Base-by-base conservation (phyloP, 441 rosid genomes). In the Gossypium trilobum region DNA sequence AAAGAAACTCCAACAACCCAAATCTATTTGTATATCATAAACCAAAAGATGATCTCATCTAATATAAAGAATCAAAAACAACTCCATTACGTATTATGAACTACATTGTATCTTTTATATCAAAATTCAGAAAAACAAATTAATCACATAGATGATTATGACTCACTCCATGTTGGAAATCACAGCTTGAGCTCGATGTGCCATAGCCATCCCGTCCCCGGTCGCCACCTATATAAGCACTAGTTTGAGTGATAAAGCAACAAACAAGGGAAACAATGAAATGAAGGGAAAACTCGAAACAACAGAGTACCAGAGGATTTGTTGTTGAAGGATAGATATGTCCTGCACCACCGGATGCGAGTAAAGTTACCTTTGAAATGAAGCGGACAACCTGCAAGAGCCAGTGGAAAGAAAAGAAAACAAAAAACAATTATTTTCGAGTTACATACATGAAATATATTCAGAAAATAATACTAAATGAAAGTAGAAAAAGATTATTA, bases 321-420 rank as follows among this genome's bases (percentile, higher is more conserved):
- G 99, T 89, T 27, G 99, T 91, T 31, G 90, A 86, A 14, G 97
- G 97, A 75, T 95, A 95, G 74, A 95, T 87, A 82, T 95, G 99
- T 3, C 99, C 99, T 31, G 95, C 99, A 64, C 99, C 98, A 70
- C 99, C 99, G 39, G 99, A 92, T 74, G 98, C 99, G 69, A 95
- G 93, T 82, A 95, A 83, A 44, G 91, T 95, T 82, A 91, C 95
- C 87, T 88, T 92, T 1, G 99, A 91, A 78, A 92, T 80, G 76
- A 95, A 95, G 59, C 97, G 89, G 23, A 87, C 86, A 63, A 90
- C 97, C 99, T 92, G 80, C 65, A 77, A 73, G 71, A 29, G 61
- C 51, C 58, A 33, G 23, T 0, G 36, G 5, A 1, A 52, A 73
- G 66, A 52, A 17, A 58, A 52, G 3, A 54, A 39, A 59, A 17